phyloP scores from a whole-genome alignment of 306 rosid species.

The Dalbergia cochinchinensis region DNA sequence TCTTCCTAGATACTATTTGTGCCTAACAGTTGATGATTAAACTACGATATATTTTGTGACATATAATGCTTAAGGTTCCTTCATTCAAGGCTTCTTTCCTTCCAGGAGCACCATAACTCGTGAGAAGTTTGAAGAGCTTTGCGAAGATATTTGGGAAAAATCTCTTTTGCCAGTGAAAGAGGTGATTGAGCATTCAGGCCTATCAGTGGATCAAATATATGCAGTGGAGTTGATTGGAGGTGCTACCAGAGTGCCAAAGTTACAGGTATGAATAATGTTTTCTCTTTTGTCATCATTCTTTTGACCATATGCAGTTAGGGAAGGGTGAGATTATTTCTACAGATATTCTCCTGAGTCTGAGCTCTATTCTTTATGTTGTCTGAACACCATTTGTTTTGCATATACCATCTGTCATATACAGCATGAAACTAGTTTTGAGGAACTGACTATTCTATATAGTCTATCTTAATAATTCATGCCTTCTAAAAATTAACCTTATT shows the following conservation, averaged over 20 bases:
- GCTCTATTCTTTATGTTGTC: conserved; percentile 10
- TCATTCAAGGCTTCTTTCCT: conserved; percentile 39
- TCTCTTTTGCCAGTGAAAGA: conserved; percentile 82
- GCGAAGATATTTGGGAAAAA: conserved; percentile 92
- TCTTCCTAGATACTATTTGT: no score
- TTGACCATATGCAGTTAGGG: conserved; percentile 32
- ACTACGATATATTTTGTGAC: not conserved
- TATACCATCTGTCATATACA: conserved; percentile 35
- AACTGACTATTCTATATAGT: conserved; percentile 9
- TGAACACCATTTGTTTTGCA: conserved; percentile 9
- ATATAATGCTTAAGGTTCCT: conserved; percentile 28
- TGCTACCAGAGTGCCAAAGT: conserved; percentile 93
- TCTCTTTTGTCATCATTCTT: conserved; percentile 29
- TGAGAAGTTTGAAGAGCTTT: conserved; percentile 94
- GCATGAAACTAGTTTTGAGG: not conserved
- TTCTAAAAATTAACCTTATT: not conserved
- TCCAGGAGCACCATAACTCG: conserved; percentile 93
- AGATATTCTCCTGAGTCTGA: conserved; percentile 27
- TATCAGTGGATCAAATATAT: conserved; percentile 72
- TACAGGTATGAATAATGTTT: conserved; percentile 75
- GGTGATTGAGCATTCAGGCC: conserved; percentile 74
- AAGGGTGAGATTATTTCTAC: conserved; percentile 36
- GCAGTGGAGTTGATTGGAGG: conserved; percentile 99
- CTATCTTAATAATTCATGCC: conserved; percentile 20
- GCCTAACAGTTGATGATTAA: not conserved